Evolutionary conservation across 2,329 filamentous ascomycete genomes (phyloP).

Genomic region (Diaporthe batatas): DNA sequence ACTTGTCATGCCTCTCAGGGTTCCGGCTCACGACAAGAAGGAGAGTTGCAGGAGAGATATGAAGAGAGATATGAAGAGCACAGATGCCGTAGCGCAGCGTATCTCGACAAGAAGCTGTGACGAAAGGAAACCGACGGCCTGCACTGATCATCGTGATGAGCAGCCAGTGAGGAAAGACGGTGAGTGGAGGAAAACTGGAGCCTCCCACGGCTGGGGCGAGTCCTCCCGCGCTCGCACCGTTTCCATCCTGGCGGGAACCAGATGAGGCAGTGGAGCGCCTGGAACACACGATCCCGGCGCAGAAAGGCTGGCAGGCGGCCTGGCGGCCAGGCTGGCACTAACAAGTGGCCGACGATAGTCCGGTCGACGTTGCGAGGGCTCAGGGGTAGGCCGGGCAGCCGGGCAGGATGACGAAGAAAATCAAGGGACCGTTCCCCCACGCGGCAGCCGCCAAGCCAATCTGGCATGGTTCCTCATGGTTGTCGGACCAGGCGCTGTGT

Average conservation of each 20-base stretch:
- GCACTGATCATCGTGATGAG: conserved; percentile 33
- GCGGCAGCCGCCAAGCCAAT: conserved; percentile 16
- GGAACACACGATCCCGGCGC: conserved; percentile 31
- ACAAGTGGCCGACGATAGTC: conserved; percentile 37
- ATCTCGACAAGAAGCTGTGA: conserved; percentile 30
- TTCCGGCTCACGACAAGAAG: conserved; percentile 7
- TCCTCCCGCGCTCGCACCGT: conserved; percentile 30
- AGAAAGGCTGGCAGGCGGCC: conserved; percentile 31
- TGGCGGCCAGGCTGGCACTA: conserved; percentile 17
- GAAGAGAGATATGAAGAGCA: neutral
- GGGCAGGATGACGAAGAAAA: conserved; percentile 34
- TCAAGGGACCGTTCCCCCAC: conserved; percentile 33
- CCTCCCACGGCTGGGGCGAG: conserved; percentile 27
- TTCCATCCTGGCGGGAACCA: conserved; percentile 36
- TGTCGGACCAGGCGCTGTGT: conserved; percentile 13
- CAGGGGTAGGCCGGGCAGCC: conserved; percentile 36
- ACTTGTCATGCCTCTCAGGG: conserved; percentile 5
- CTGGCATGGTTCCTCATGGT: neutral
- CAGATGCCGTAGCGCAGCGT: conserved; percentile 8
- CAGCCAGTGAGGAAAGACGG: conserved; percentile 41
- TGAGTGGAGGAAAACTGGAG: conserved; percentile 38
- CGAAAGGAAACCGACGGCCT: conserved; percentile 33
- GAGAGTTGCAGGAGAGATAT: neutral
- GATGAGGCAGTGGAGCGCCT: conserved; percentile 18
- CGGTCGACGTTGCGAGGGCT: conserved; percentile 36